Evolutionary conservation across 2,329 filamentous ascomycete genomes (phyloP).

Genomic region (Beauveria bassiana): DNA sequence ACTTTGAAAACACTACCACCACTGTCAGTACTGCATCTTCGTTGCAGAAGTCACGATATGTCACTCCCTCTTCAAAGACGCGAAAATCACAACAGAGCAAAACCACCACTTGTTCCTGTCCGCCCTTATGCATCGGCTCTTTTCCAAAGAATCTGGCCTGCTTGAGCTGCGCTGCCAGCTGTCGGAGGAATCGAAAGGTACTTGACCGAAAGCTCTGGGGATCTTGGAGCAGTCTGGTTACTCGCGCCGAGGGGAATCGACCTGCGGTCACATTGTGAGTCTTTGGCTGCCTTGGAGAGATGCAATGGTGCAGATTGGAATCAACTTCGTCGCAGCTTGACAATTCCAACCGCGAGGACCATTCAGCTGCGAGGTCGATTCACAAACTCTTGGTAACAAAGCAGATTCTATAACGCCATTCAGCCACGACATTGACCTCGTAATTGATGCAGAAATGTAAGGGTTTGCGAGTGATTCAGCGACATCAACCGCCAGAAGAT

Average conservation of each 20-base stretch:
- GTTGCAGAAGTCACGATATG: neutral
- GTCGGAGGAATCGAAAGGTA: neutral
- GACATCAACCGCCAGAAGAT: neutral
- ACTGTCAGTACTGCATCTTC: neutral
- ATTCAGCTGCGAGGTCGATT: neutral
- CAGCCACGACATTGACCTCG: constrained; percentile 23
- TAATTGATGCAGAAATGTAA: constrained; percentile 20
- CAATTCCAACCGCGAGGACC: neutral
- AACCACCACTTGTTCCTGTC: neutral
- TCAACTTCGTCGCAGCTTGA: neutral
- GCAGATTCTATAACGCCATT: constrained; percentile 22
- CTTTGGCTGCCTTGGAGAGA: neutral
- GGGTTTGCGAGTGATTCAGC: constrained; percentile 12
- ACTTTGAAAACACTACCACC: neutral
- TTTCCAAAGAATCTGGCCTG: neutral
- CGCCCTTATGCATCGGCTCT: neutral
- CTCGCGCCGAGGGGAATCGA: neutral
- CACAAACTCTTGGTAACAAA: constrained; percentile 26
- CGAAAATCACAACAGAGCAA: neutral
- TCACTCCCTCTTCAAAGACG: constrained; percentile 7
- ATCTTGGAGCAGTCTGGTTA: neutral
- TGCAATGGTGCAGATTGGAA: neutral
- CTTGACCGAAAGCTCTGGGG: neutral
- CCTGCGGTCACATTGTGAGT: neutral
- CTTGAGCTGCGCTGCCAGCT: neutral